phyloP scores from a whole-genome alignment of 352 stramenopile genomes.

The Globisporangium lucens region DNA sequence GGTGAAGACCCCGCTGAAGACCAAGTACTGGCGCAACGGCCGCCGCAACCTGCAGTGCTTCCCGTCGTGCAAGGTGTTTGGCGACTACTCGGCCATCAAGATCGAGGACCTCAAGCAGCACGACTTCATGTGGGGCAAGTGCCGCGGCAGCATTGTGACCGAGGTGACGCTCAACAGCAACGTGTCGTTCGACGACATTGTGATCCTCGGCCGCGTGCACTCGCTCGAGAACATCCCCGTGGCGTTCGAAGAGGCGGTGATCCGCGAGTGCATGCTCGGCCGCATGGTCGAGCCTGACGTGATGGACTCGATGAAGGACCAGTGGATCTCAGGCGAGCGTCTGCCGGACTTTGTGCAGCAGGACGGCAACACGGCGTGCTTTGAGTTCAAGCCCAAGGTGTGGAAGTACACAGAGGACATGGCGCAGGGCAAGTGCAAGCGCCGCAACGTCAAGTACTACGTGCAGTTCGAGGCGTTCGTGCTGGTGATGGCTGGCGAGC shows the following conservation, averaged over 20 bases:
- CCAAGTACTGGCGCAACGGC: slow-evolving; percentile 90
- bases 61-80: slow-evolving; percentile 86
- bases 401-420: slow-evolving; percentile 90
- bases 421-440: slow-evolving; percentile 87
- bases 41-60: slow-evolving; percentile 90
- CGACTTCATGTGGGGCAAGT: slow-evolving; percentile 91
- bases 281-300: slow-evolving; percentile 70
- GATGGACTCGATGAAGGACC: slow-evolving; percentile 84
- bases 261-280: slow-evolving; percentile 81
- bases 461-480: slow-evolving; percentile 87
- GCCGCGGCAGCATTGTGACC: slow-evolving; percentile 73
- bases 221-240: slow-evolving; percentile 83
- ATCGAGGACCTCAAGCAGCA: slow-evolving; percentile 88
- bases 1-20: slow-evolving; percentile 80
- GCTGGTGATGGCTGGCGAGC: slow-evolving; percentile 66
- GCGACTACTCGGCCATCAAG: slow-evolving; percentile 88
- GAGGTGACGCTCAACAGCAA: slow-evolving; percentile 84
- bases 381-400: slow-evolving; percentile 88
- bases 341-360: slow-evolving; percentile 84
- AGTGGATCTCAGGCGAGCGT: slow-evolving; percentile 82
- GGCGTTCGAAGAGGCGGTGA: slow-evolving; percentile 80
- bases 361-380: slow-evolving; percentile 65
- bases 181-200: slow-evolving; percentile 76
- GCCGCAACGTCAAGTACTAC: slow-evolving; percentile 87
- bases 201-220: slow-evolving; percentile 78